These are phyloP conservation scores for Cylindrotheca closterium DNA, from an alignment of 108 stramenopile species.

Conservation along the genomic window DNA sequence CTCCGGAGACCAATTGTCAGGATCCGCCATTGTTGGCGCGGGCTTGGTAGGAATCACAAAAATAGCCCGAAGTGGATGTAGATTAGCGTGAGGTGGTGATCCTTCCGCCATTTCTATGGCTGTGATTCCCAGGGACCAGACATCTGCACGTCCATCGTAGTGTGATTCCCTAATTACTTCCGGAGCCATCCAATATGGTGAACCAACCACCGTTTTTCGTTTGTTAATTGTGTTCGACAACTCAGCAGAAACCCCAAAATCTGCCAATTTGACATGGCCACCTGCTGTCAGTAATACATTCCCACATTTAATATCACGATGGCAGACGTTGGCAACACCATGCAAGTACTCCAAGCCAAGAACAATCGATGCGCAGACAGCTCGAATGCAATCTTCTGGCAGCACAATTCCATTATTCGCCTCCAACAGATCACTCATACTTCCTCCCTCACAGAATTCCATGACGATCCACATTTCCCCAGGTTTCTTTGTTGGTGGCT, in stretches of 20 bases:
- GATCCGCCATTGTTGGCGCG: conserved; percentile 85
- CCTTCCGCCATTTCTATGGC: conserved; percentile 98
- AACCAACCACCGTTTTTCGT: conserved; percentile 95
- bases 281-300: conserved; percentile 89
- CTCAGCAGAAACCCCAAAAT: conserved; percentile 93
- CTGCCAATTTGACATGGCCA: conserved; percentile 90
- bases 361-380: conserved; percentile 83
- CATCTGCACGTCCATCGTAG: conserved; percentile 97
- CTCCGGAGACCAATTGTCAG: conserved; percentile 87
- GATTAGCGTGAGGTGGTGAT: conserved; percentile 94
- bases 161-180: conserved; percentile 93
- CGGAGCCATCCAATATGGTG: conserved; percentile 99
- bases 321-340: conserved; percentile 84
- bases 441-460: conserved; percentile 92
- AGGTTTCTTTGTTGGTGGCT: conserved; percentile 27
- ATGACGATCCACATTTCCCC: conserved; percentile 93
- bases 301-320: conserved; percentile 95
- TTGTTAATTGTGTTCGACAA: conserved; percentile 94
- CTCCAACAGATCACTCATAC: conserved; percentile 83
- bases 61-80: conserved; percentile 90
- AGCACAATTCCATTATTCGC: conserved; percentile 61
- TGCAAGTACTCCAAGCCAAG: conserved; percentile 92
- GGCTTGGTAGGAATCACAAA: conserved; percentile 89
- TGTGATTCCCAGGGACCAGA: conserved; percentile 98
- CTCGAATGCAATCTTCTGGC: conserved; percentile 82